Percentiles rank a stretch among this genome's conserved stretches.
Evolutionary conservation across 768 basidiomycete genomes (phyloP).

Genomic region (Cystobasidium ongulense): DNA sequence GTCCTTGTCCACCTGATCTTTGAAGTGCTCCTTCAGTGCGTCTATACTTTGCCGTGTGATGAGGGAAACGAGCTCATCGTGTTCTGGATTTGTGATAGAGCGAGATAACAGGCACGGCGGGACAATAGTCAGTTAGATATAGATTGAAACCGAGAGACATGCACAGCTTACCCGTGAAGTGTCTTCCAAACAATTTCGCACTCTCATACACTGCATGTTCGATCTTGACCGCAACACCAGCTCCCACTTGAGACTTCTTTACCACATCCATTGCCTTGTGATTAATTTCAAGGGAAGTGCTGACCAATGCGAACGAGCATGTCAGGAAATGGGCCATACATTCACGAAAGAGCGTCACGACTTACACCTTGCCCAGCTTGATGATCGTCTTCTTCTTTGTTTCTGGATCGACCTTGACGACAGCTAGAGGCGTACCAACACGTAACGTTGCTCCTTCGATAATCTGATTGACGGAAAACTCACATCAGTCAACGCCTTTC

Average conservation of each 20-base stretch:
- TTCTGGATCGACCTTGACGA: conserved; percentile 78
- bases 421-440: conserved; percentile 87
- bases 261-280: conserved; percentile 81
- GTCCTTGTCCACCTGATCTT: conserved; percentile 68
- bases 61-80: conserved; percentile 84
- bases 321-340: neutral
- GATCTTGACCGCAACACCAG: conserved; percentile 95
- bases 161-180: conserved; percentile 55
- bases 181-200: conserved; percentile 88
- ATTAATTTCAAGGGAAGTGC: conserved; percentile 94
- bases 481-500: too few relatives aligned
- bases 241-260: conserved; percentile 90
- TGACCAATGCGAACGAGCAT: conserved; percentile 43
- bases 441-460: conserved; percentile 74
- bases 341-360: conserved; percentile 19
- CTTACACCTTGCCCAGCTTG: conserved; percentile 87
- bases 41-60: conserved; percentile 91
- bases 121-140: neutral
- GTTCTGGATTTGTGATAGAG: conserved; percentile 52
- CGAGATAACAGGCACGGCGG: neutral
- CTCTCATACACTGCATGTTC: conserved; percentile 94
- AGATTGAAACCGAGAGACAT: neutral
- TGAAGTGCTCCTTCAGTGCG: conserved; percentile 67
- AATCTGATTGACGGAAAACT: conserved; percentile 52
- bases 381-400: conserved; percentile 87